Conservation (phyloP, 208 protist species). For the Hexamita inflata region DNA sequence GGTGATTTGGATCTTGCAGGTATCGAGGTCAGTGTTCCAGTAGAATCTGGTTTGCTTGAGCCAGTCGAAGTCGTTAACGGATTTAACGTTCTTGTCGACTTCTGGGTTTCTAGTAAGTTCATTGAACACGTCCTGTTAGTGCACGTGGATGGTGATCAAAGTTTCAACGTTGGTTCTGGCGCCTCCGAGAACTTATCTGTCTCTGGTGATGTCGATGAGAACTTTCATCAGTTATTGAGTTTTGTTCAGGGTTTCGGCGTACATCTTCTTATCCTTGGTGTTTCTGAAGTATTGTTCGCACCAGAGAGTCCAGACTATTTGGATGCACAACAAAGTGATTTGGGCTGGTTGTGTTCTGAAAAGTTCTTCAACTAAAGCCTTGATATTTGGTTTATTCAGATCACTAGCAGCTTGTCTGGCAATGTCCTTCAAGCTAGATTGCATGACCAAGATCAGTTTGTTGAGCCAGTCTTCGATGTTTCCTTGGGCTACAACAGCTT, state of each 20-base stretch:
- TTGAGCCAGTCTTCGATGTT: slow-evolving; percentile 79
- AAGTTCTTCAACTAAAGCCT: slow-evolving; percentile 60
- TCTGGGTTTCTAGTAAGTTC: too few species aligned
- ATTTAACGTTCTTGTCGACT: slow-evolving; percentile 36
- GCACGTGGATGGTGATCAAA: slow-evolving; percentile 62
- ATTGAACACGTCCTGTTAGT: slow-evolving; percentile 57
- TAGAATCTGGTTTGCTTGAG: slow-evolving; percentile 61
- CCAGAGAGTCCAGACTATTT: slow-evolving; percentile 79
- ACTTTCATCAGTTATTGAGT: slow-evolving; percentile 30
- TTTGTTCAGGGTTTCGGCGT: slow-evolving; percentile 41
- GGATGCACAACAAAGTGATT: slow-evolving; percentile 75
- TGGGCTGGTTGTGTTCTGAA: slow-evolving; percentile 76
- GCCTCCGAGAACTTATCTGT: too few species aligned
- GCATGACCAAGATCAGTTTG: slow-evolving; percentile 67
- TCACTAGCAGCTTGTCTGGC: slow-evolving; percentile 52
- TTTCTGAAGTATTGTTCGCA: slow-evolving; percentile 66
- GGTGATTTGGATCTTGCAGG: slow-evolving; percentile 52
- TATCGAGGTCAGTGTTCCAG: slow-evolving; percentile 55
- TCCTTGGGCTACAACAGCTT: slow-evolving; percentile 65
- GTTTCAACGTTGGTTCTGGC: slow-evolving; percentile 58
- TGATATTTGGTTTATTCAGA: slow-evolving; percentile 63
- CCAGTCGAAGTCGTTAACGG: slow-evolving; percentile 60
- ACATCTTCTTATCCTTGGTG: slow-evolving; percentile 43
- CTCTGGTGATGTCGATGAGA: slow-evolving; percentile 27
- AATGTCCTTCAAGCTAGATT: slow-evolving; percentile 59